A percentile compares a stretch with the other conserved stretches of the same genome.
phyloP scores from a whole-genome alignment of 2,329 filamentous ascomycete species.

The Metarhizium sp. region DNA sequence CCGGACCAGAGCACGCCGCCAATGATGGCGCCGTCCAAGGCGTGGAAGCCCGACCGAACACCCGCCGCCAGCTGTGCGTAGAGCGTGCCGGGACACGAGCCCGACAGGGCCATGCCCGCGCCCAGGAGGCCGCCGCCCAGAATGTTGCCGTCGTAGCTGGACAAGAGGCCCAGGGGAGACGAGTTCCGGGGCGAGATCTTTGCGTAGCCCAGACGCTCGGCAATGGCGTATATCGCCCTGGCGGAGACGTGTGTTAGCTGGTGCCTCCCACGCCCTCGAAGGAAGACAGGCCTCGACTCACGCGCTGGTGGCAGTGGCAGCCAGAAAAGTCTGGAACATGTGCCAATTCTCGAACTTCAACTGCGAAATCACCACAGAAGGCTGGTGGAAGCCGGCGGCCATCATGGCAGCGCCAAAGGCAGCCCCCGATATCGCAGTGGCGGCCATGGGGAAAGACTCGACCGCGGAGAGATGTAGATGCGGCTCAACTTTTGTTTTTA shows the following conservation, averaged over 20 bases:
- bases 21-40: conserved; percentile 42
- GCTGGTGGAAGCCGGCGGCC: conserved; percentile 50
- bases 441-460: neutral
- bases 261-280: too few species aligned
- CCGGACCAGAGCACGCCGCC: conserved; percentile 46
- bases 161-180: conserved; percentile 43
- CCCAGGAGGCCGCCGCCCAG: conserved; percentile 54
- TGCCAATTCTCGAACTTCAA: conserved; percentile 52
- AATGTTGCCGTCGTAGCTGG: conserved; percentile 53
- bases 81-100: conserved; percentile 57
- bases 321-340: conserved; percentile 56
- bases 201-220: conserved; percentile 33
- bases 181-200: conserved; percentile 37
- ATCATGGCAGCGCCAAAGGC: conserved; percentile 54
- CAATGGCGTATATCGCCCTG: conserved; percentile 35
- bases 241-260: neutral
- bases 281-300: conserved; percentile 26
- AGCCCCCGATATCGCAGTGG: conserved; percentile 34
- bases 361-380: conserved; percentile 50
- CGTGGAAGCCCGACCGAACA: conserved; percentile 39
- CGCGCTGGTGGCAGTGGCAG: conserved; percentile 53
- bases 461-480: neutral
- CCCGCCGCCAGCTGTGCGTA: conserved; percentile 50
- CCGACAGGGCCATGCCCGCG: conserved; percentile 56
- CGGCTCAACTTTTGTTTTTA: neutral